phyloP scores from a whole-genome alignment of 495 filamentous ascomycete genomes.

The Schizothecium vesticola region DNA sequence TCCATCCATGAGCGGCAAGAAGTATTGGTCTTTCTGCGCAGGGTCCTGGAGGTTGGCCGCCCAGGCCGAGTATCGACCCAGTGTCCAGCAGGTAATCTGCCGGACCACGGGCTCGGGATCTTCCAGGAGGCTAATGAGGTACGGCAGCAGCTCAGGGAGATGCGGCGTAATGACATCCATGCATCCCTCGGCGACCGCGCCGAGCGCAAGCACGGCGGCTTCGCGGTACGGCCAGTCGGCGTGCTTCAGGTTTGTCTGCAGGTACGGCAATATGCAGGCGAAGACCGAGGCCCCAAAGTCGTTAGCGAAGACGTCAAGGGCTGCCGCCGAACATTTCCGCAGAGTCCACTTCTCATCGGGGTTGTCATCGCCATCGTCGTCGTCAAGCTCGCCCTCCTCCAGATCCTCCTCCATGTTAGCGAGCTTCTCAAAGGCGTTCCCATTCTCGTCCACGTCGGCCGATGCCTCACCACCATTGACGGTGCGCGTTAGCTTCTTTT shows the following conservation, averaged over 20 bases:
- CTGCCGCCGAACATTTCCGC: conserved; percentile 94
- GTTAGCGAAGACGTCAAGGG: conserved; percentile 87
- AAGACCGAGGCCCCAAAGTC: conserved; percentile 88
- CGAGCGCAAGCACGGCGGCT: conserved; percentile 89
- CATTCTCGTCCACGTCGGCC: conserved; percentile 48
- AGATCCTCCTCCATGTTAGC: conserved; percentile 62
- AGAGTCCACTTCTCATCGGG: conserved; percentile 95
- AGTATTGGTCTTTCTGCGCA: conserved; percentile 65
- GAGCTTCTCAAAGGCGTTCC: conserved; percentile 45
- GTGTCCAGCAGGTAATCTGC: conserved; percentile 96
- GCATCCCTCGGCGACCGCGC: conserved; percentile 93
- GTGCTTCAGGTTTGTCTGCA: conserved; percentile 84
- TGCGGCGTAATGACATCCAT: conserved; percentile 85
- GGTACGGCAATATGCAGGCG: conserved; percentile 82
- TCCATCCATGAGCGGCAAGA: conserved; percentile 97
- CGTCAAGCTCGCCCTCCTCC: conserved; percentile 85
- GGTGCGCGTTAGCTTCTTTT: conserved; percentile 51
- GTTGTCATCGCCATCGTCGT: conserved; percentile 64
- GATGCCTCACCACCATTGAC: conserved; percentile 44
- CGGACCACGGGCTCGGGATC: conserved; percentile 89
- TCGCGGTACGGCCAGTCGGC: conserved; percentile 89
- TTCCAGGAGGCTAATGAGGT: conserved; percentile 78
- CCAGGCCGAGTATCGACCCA: conserved; percentile 92
- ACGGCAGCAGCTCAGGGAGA: conserved; percentile 84
- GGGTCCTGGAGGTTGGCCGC: conserved; percentile 68